phyloP scores from a whole-genome alignment of 2,329 filamentous ascomycete genomes.

The Fusarium sp. region DNA sequence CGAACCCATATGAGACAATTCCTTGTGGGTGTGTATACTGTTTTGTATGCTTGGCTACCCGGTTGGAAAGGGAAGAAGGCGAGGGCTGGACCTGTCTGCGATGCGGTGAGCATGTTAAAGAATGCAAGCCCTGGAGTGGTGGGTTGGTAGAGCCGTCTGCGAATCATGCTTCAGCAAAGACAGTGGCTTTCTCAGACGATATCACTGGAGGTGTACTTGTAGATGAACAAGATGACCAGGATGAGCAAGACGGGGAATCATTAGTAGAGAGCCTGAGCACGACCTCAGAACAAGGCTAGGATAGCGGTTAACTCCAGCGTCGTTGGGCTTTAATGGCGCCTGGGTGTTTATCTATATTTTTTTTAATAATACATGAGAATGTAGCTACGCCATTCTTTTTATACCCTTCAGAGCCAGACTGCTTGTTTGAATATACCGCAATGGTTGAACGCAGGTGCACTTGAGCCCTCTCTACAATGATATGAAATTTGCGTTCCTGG shows the following conservation, averaged over 20 bases:
- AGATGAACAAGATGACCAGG: constrained; percentile 44
- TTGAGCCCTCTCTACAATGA: background rate
- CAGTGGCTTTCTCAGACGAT: constrained; percentile 72
- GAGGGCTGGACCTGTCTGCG: constrained; percentile 93
- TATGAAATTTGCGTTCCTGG: background rate
- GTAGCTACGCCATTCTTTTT: background rate
- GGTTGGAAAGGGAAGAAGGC: constrained; percentile 90
- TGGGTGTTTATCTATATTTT: constrained; percentile 19
- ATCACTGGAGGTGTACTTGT: constrained; percentile 52
- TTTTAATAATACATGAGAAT: constrained; percentile 25
- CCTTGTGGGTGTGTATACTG: constrained; percentile 95
- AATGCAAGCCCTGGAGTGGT: constrained; percentile 91
- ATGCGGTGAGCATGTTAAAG: constrained; percentile 84
- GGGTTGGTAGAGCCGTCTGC: constrained; percentile 77
- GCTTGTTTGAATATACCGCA: background rate
- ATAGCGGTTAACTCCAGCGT: background rate
- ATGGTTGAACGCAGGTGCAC: background rate
- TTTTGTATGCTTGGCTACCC: constrained; percentile 92
- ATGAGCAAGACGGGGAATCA: constrained; percentile 42
- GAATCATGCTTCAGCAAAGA: constrained; percentile 61
- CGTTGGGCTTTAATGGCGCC: background rate
- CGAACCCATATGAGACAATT: constrained; percentile 92
- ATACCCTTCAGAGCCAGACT: background rate
- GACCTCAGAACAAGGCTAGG: constrained; percentile 27
- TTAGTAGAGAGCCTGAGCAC: constrained; percentile 43